Conservation (phyloP, 225 moss, liverwort and hornwort genomes). For the Asterella californica region DNA sequence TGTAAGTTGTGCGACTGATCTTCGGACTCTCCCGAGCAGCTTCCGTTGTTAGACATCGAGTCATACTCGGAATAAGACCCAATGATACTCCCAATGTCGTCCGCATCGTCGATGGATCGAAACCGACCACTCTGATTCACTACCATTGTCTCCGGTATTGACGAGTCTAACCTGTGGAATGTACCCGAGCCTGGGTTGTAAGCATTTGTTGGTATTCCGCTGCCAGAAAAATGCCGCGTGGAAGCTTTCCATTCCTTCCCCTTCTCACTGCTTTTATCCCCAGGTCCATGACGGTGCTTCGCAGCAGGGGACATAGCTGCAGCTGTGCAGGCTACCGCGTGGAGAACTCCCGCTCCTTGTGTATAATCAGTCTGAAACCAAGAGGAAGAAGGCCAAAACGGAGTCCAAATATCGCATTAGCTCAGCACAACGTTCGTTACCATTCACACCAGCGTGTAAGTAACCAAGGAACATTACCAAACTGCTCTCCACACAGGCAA, state of each 20-base stretch:
- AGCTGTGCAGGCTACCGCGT: conserved; percentile 16
- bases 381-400: conserved; percentile 1
- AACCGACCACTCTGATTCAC: conserved; percentile 36
- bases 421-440: neutral
- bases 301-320: conserved; percentile 44
- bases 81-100: conserved; percentile 36
- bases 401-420: conserved; percentile 11
- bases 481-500: neutral
- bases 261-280: conserved; percentile 38
- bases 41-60: conserved; percentile 51
- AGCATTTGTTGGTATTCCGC: conserved; percentile 38
- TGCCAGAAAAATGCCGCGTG: conserved; percentile 27
- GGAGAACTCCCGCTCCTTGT: conserved; percentile 16
- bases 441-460: neutral
- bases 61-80: conserved; percentile 46
- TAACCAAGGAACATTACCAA: neutral
- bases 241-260: conserved; percentile 54
- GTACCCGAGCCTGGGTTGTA: conserved; percentile 50
- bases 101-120: conserved; percentile 44
- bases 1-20: conserved; percentile 34
- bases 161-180: conserved; percentile 40
- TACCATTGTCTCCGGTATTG: conserved; percentile 35
- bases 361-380: conserved; percentile 7
- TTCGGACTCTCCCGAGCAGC: conserved; percentile 56
- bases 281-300: conserved; percentile 33